phyloP scores from a whole-genome alignment of 1,284 basidiomycete genomes.

The Pholiota adiposa region DNA sequence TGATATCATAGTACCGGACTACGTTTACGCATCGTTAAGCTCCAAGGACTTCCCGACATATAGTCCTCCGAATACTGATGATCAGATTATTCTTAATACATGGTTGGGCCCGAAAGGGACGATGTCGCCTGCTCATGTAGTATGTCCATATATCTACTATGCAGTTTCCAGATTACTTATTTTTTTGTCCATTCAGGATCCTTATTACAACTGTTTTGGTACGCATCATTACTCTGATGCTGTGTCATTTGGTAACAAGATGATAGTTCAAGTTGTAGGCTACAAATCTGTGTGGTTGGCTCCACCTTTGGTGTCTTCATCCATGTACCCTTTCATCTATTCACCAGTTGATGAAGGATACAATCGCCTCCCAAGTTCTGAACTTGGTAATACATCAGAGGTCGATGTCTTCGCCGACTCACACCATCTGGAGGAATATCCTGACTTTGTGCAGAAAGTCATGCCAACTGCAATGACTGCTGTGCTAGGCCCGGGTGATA shows the following conservation, averaged over 20 bases:
- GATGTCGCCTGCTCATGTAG: conserved; percentile 90
- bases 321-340: conserved; percentile 54
- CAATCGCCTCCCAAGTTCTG: conserved; percentile 26
- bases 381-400: conserved; percentile 68
- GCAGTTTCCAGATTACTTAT: conserved; percentile 1
- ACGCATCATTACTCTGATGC: conserved; percentile 13
- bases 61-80: conserved; percentile 66
- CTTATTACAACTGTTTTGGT: conserved; percentile 93
- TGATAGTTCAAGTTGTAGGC: conserved; percentile 74
- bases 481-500: conserved; percentile 79
- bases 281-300: conserved; percentile 93
- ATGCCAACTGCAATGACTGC: conserved; percentile 68
- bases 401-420: conserved; percentile 64
- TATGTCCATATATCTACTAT: conserved; percentile 42
- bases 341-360: conserved; percentile 42
- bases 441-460: conserved; percentile 61
- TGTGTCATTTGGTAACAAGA: not conserved
- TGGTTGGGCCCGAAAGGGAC: conserved; percentile 88
- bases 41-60: conserved; percentile 58
- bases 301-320: conserved; percentile 58
- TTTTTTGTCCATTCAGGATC: conserved; percentile 67
- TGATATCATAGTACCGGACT: conserved; percentile 87
- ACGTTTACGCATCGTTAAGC: conserved; percentile 76
- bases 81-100: conserved; percentile 77
- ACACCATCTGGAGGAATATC: conserved; percentile 33